Conservation (phyloP, 2,329 filamentous ascomycete species). For the Neoarthrinium moseri region DNA sequence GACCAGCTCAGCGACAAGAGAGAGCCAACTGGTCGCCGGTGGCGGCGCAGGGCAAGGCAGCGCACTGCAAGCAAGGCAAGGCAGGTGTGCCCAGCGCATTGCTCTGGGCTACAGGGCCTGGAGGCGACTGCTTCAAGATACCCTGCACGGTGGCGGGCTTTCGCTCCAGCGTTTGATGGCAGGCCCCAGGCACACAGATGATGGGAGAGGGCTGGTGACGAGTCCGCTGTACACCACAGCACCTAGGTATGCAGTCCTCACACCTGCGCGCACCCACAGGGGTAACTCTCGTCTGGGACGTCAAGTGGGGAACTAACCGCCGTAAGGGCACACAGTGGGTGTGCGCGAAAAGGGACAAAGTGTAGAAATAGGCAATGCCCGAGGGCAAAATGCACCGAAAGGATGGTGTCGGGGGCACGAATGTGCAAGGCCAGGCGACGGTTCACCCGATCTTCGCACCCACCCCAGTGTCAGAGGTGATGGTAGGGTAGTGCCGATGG, state of each 20-base stretch:
- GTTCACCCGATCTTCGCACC: constrained; percentile 27
- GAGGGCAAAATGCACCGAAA: constrained; percentile 24
- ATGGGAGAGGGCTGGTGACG: constrained; percentile 26
- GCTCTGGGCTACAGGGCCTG: neutral
- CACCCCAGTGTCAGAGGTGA: constrained; percentile 21
- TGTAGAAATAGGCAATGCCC: constrained; percentile 30
- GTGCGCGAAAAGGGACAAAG: constrained; percentile 30
- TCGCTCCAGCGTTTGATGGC: constrained; percentile 16
- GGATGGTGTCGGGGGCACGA: constrained; percentile 27
- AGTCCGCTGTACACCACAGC: constrained; percentile 13
- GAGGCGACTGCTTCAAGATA: constrained; percentile 12
- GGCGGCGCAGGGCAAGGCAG: constrained; percentile 31
- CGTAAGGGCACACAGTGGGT: constrained; percentile 21
- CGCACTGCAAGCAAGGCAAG: constrained; percentile 23
- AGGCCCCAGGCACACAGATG: constrained; percentile 12
- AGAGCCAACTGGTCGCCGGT: constrained; percentile 28
- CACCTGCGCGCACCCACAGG: constrained; percentile 25
- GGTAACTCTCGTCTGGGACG: constrained; percentile 22
- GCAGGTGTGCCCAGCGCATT: constrained; percentile 26
- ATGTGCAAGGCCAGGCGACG: constrained; percentile 29
- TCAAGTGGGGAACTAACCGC: constrained; percentile 23
- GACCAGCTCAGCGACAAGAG: constrained; percentile 37
- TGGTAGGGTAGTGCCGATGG: constrained; percentile 21
- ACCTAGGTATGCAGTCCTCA: constrained; percentile 21
- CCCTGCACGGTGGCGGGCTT: constrained; percentile 11